phyloP scores from a whole-genome alignment of 495 filamentous ascomycete species.

The Neurospora hispaniola region DNA sequence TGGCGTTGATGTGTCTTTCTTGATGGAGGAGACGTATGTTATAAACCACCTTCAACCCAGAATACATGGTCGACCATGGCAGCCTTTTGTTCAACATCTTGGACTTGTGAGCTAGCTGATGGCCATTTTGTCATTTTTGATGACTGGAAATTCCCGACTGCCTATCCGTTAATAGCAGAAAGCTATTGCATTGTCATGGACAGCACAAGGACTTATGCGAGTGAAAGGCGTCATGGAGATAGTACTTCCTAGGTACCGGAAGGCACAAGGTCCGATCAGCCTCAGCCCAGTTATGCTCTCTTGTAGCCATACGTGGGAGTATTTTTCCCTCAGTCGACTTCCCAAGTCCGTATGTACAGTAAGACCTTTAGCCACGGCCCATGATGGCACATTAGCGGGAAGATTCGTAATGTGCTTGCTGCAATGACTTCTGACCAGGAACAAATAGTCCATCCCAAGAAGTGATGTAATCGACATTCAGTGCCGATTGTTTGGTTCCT shows the following conservation, averaged over 20 bases:
- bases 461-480: not conserved
- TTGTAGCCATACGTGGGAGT: not conserved
- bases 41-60: not conserved
- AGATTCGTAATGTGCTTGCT: not conserved
- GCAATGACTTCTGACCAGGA: not conserved
- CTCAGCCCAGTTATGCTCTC: not conserved
- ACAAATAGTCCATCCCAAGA: not conserved
- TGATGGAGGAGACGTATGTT: not conserved
- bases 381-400: not conserved
- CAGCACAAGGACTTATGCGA: not conserved
- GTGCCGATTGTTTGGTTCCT: not conserved
- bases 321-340: not conserved
- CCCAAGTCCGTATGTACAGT: not conserved
- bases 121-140: not conserved
- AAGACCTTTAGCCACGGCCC: not conserved
- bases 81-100: not conserved
- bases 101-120: not conserved
- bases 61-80: not conserved
- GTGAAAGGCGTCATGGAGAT: not conserved
- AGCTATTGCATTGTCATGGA: not conserved
- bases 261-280: not conserved
- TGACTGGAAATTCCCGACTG: not conserved
- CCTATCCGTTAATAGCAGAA: not conserved
- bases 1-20: not conserved
- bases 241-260: not conserved